Evolutionary conservation across 2,329 filamentous ascomycete genomes (phyloP).

Genomic region (Stemphylium lycopersici): DNA sequence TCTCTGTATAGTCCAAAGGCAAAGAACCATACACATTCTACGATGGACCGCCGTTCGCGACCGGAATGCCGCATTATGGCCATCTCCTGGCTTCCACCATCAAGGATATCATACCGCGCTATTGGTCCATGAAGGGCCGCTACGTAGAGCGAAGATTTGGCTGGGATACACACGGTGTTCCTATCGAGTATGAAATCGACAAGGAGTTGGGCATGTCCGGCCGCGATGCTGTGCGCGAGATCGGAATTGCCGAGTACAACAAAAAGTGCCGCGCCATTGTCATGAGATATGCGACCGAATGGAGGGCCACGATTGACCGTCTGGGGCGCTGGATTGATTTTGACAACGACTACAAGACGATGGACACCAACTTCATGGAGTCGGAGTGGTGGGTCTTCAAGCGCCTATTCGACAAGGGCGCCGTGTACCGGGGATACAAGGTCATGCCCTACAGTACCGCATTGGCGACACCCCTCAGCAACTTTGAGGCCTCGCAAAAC

Average conservation of each 20-base stretch:
- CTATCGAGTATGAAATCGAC: constrained; percentile 97
- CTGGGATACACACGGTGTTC: constrained; percentile 94
- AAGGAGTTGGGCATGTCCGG: constrained; percentile 91
- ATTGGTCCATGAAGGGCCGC: constrained; percentile 96
- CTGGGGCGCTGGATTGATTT: constrained; percentile 97
- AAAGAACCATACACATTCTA: constrained; percentile 92
- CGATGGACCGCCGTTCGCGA: constrained; percentile 66
- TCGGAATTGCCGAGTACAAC: constrained; percentile 90
- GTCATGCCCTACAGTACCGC: constrained; percentile 97
- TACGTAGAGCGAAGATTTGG: constrained; percentile 92
- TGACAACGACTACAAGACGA: constrained; percentile 97
- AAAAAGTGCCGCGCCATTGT: constrained; percentile 90
- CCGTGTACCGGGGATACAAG: constrained; percentile 87
- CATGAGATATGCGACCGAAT: constrained; percentile 87
- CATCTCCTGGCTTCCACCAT: constrained; percentile 91
- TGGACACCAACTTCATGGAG: constrained; percentile 97
- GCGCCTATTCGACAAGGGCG: constrained; percentile 85
- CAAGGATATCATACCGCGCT: constrained; percentile 95
- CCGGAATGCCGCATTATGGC: constrained; percentile 69
- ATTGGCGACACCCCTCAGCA: constrained; percentile 85
- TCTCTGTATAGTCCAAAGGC: constrained; percentile 65
- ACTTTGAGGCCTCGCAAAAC: constrained; percentile 93
- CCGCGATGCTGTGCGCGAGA: constrained; percentile 81
- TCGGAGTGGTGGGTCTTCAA: constrained; percentile 97
- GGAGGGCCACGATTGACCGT: constrained; percentile 85